Evolutionary conservation across 441 rosid species (phyloP).

Genomic region (Gossypium laxum): DNA sequence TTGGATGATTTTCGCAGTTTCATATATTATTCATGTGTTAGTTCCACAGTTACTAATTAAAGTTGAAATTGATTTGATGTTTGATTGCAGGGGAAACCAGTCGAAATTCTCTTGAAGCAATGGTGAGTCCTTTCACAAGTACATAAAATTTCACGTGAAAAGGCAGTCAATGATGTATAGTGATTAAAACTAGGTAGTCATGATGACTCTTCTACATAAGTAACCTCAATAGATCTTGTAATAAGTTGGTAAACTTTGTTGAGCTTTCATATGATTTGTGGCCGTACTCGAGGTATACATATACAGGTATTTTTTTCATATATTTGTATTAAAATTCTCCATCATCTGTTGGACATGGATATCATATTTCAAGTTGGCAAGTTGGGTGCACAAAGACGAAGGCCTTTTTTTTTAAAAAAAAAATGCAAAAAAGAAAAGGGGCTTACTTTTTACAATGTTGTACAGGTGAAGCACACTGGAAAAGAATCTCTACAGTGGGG

Average conservation of each 20-base stretch:
- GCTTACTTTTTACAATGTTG: background rate
- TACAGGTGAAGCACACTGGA: slow-evolving; percentile 72
- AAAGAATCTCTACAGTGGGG: slow-evolving; percentile 93
- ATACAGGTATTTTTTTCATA: background rate
- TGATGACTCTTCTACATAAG: background rate
- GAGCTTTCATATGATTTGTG: background rate
- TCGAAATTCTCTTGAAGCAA: slow-evolving; percentile 62
- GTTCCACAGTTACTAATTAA: background rate
- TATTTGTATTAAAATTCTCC: too few relatives aligned
- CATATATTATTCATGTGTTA: background rate
- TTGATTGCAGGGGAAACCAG: slow-evolving; percentile 50
- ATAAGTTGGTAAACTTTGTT: background rate
- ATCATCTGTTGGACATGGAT: too few relatives aligned
- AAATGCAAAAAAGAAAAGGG: too few relatives aligned
- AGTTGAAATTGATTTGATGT: background rate
- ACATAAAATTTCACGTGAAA: background rate
- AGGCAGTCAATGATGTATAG: background rate
- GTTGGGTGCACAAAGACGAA: too few relatives aligned
- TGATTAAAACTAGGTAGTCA: background rate
- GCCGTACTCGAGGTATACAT: background rate
- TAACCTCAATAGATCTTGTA: background rate
- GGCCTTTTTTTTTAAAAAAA: too few relatives aligned
- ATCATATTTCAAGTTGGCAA: too few relatives aligned
- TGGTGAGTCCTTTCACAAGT: slow-evolving; percentile 38
- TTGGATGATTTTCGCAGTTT: background rate